phyloP scores from a whole-genome alignment of 768 basidiomycete species.

The Podaxis sp. region DNA sequence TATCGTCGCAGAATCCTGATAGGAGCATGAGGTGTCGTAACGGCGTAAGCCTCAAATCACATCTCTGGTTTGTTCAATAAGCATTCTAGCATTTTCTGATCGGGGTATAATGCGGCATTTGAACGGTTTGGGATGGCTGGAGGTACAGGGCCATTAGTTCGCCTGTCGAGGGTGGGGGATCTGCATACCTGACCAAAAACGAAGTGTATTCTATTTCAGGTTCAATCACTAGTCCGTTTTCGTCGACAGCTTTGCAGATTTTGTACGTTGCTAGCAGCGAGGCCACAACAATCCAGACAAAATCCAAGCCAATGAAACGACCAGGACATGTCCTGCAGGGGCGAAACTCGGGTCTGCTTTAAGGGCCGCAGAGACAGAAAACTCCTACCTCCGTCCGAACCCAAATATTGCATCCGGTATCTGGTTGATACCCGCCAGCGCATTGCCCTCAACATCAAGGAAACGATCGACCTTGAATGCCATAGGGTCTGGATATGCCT shows the following conservation, averaged over 20 bases:
- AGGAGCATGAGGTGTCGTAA: neutral
- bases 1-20: neutral
- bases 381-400: conserved; percentile 32
- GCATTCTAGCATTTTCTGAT: conserved; percentile 22
- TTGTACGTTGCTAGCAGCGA: conserved; percentile 34
- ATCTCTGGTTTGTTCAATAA: conserved; percentile 20
- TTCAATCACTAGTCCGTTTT: conserved; percentile 28
- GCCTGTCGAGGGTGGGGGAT: neutral
- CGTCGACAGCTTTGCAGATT: conserved; percentile 32
- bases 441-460: conserved; percentile 24
- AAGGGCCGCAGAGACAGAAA: neutral
- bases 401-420: conserved; percentile 35
- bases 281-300: conserved; percentile 38
- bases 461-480: conserved; percentile 35
- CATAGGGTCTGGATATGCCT: conserved; percentile 35
- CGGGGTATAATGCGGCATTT: conserved; percentile 32
- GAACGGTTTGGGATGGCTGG: conserved; percentile 39
- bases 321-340: conserved; percentile 38
- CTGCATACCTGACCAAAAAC: conserved; percentile 28
- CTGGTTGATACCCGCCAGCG: conserved; percentile 25
- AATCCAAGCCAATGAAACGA: conserved; percentile 36
- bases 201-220: conserved; percentile 31
- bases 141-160: neutral
- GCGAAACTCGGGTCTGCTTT: neutral
- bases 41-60: neutral